Base-by-base conservation (phyloP, 805 yeast genomes). In the Torulaspora delbrueckii region DNA sequence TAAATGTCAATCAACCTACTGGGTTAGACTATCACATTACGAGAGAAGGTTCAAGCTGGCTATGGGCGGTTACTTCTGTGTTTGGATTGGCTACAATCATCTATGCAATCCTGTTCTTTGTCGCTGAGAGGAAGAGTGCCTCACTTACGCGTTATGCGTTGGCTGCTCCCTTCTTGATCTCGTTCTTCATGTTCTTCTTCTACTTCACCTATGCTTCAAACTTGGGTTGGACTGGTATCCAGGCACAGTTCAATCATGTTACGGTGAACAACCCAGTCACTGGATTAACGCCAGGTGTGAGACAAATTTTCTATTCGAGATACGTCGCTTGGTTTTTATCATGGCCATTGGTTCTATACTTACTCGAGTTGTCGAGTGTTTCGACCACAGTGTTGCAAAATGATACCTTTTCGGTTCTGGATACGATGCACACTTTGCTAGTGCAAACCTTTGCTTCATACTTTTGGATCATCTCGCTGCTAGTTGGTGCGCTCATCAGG, bases 11-110 rank as follows among this genome's bases (percentile, higher is more conserved):
- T 53, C 75, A 76, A 7, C 66, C 73, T 38, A 50, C 66, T 5
- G 65, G 60, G 14, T 63, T 72, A 41, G 83, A 78, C 51, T 72
- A 78, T 57, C 74, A 73, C 45, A 48, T 81, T 27, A 79, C 84
- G 9, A 50, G 58, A 10, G 78, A 75, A 55, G 86, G 87, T 59
- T 79, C 84, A 7, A 77, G 77, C 60, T 81, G 84, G 85, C 69
- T 76, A 52, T 81, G 85, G 85, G 75, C 86, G 1, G 81, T 68
- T 10, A 79, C 81, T 56, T 60, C 76, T 4, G 14, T 57, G 5
- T 57, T 57, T 31, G 58, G 50, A 12, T 23, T 50, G 8, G 31
- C 51, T 13, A 33, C 47, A 1, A 35, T 41, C 2, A 43, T 52
- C 27, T 53, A 50, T 27, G 51, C 51, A 14, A 37, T 44, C 6